phyloP scores from a whole-genome alignment of 2,329 filamentous ascomycete species.

The Cadophora gregata region DNA sequence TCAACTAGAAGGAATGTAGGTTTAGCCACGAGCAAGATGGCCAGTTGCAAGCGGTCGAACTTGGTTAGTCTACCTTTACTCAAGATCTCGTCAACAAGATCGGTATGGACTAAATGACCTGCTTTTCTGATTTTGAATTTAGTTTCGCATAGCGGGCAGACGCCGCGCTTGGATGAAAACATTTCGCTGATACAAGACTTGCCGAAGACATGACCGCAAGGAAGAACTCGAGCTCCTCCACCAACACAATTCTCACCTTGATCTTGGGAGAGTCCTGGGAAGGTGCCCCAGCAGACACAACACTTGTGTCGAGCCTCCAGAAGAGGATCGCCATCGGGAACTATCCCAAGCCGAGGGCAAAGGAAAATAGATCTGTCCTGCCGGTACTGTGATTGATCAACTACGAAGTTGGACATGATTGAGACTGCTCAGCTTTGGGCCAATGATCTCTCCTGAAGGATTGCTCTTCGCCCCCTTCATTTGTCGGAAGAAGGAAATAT shows the following conservation, averaged over 20 bases:
- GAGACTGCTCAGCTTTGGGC: neutral
- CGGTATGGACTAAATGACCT: neutral
- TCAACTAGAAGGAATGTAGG: neutral
- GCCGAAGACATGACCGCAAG: slow-evolving; percentile 2
- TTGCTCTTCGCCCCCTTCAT: too few species aligned
- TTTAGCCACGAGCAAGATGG: neutral
- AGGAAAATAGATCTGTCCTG: neutral
- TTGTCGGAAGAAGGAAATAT: too few species aligned
- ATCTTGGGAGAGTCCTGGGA: neutral
- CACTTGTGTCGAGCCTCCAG: neutral
- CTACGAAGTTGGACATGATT: neutral
- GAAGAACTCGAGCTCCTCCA: neutral
- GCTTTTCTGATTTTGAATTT: neutral
- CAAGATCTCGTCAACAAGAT: neutral
- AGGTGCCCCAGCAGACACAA: neutral
- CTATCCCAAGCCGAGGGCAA: neutral
- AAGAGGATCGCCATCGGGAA: neutral
- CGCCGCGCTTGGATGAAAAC: neutral
- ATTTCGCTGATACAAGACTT: neutral
- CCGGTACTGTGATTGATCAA: neutral
- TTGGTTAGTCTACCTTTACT: neutral
- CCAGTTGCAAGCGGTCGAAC: neutral
- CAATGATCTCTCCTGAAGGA: too few species aligned
- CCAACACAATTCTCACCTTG: neutral
- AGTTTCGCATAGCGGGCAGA: neutral